Base-by-base conservation (phyloP, 2,329 filamentous ascomycete species). In the Boeremia lycopersici region DNA sequence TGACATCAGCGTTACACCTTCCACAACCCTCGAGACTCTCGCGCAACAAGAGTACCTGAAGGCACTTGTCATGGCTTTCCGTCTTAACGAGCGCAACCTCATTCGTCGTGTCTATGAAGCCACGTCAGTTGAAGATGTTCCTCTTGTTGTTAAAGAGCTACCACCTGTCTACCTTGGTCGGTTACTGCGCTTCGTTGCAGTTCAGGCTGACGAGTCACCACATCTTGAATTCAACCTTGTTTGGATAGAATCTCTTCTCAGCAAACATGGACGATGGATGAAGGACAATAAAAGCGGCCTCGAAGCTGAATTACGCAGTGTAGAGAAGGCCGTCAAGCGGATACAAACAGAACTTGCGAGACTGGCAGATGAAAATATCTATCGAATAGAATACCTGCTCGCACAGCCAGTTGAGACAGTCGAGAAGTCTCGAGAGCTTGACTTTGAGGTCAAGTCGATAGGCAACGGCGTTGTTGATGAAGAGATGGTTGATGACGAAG, bases 41-140 rank as follows among this genome's bases (percentile, higher is more conserved):
- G 82, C 88, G 53, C 86, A 92, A 51, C 84, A 84, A 59, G 90
- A 96, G 70, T 96, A 90, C 74, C 84, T 98, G 60, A 96, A 95
- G 77, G 93, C 95, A 1, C 80, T 99, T 6, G 87, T 97, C 60
- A 99, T 99, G 95, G 89, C 93, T 1, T 99, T 99, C 82, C 89
- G 96, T 6, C 86, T 99, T 54, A 97, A 96, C 77, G 91, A 96
- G 74, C 83, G 86, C 4, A 85, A 87, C 19, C 82, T 99, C 41
- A 86, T 97, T 58, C 89, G 89, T 65, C 86, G 87, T 48, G 90
- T 97, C 15, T 98, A 96, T 77, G 89, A 96, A 76, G 84, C 86
- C 2, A 88, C 93, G 23, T 93, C 95, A 1, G 81, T 88, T 36
- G 76, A 81, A 2, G 89, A 93, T 62, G 89, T 98, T 41, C 71